A percentile compares a stretch with the other conserved stretches of the same genome.
These are phyloP conservation scores for Aaosphaeria arxii DNA, from an alignment of 2,329 filamentous ascomycete genomes.

Conservation along the genomic window DNA sequence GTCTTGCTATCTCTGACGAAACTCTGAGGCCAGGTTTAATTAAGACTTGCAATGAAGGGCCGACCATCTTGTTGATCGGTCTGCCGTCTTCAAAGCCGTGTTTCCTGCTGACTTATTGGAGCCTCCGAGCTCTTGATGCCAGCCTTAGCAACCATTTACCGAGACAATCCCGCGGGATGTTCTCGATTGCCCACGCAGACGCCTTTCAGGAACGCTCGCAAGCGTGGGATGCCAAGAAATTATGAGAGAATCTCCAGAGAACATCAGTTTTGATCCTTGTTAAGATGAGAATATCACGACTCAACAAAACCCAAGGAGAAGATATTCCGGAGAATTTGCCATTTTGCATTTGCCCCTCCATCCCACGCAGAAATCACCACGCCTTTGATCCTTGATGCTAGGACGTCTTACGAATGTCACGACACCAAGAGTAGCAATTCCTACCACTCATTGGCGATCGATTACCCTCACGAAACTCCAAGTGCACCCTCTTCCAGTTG, in stretches of 20 bases:
- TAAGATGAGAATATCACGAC: background rate
- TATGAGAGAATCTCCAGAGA: constrained; percentile 9
- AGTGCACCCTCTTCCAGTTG: no score
- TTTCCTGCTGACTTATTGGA: no score
- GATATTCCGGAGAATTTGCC: background rate
- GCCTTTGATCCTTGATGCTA: no score
- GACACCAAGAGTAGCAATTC: background rate
- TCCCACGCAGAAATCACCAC: no score
- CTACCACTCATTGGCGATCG: no score
- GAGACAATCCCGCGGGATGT: constrained; percentile 19
- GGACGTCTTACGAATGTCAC: background rate
- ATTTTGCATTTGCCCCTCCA: background rate
- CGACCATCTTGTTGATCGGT: no score
- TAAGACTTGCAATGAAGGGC: no score
- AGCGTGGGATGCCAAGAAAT: constrained; percentile 24
- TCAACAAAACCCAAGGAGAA: background rate
- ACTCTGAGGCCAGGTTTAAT: no score
- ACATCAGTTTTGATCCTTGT: constrained; percentile 8
- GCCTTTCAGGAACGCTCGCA: constrained; percentile 10
- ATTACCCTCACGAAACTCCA: no score
- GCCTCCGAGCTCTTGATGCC: no score
- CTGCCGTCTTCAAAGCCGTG: no score
- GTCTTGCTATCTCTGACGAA: no score
- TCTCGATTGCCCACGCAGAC: constrained; percentile 9
- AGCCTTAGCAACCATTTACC: background rate